phyloP scores from a whole-genome alignment of 2,329 filamentous ascomycete species.

The Aureobasidium uvarum region DNA sequence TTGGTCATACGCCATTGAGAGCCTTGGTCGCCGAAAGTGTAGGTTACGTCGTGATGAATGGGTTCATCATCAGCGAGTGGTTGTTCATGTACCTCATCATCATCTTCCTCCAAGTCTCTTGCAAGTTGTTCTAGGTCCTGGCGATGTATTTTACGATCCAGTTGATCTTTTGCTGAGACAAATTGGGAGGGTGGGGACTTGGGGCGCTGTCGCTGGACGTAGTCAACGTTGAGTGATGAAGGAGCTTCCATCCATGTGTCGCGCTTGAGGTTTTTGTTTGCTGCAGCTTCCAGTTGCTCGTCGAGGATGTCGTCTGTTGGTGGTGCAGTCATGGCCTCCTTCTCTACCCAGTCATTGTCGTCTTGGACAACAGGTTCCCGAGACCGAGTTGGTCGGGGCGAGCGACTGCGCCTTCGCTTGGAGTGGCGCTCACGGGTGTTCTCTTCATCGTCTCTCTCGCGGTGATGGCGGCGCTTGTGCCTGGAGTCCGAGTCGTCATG shows the following conservation, averaged over 20 bases:
- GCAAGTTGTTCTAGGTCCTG: constrained; percentile 78
- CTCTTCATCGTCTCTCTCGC: constrained; percentile 46
- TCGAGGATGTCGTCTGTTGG: constrained; percentile 48
- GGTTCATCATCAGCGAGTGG: constrained; percentile 50
- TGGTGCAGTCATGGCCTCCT: constrained; percentile 43
- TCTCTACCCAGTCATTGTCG: constrained; percentile 45
- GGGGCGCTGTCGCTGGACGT: constrained; percentile 64
- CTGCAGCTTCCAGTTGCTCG: constrained; percentile 42
- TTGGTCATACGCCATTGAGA: constrained; percentile 97
- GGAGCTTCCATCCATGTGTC: constrained; percentile 96
- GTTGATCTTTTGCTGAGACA: constrained; percentile 55
- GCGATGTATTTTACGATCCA: constrained; percentile 70
- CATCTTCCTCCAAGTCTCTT: constrained; percentile 59
- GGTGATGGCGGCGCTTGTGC: constrained; percentile 62
- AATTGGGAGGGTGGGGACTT: constrained; percentile 46
- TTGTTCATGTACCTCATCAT: constrained; percentile 40
- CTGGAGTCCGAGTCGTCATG: constrained; percentile 43
- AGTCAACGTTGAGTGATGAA: constrained; percentile 78
- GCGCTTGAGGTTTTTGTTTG: constrained; percentile 54
- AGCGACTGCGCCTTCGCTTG: constrained; percentile 35
- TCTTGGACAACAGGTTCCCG: constrained; percentile 48
- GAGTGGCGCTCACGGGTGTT: constrained; percentile 40
- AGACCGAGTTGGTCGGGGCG: constrained; percentile 36
- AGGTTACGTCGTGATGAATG: constrained; percentile 64
- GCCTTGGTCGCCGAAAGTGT: constrained; percentile 84